Evolutionary conservation across 257 asterid genomes (phyloP), one percentile per base, ranked within the genome.

Genomic region (Fraxinus quadrangulata): DNA sequence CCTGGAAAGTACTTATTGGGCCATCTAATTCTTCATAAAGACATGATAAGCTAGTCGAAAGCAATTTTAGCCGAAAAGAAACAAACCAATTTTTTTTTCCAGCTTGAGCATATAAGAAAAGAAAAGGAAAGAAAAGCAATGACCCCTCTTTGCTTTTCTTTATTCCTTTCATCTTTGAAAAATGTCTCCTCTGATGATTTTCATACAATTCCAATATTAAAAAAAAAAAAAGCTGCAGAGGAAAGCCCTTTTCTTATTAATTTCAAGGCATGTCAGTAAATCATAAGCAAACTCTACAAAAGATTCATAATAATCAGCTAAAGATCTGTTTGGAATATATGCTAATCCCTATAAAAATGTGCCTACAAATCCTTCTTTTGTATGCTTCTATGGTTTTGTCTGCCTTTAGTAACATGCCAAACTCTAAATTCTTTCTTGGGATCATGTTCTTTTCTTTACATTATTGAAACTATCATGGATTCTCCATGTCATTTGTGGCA

Each of bases 331-430:
- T 78, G 86, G 87, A 84, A 87, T 92, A 83, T 83, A 82, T 90
- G 84, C 77, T 72, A 92, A 92, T 90, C 94, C 96, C 90, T 83
- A 85, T 84, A 87, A 86, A 80, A 77, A 79, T 78, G 70, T 81
- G 81, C 85, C 82, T 83, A 81, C 36, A 83, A 83, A 84, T 83
- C 65, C 69, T 11, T 68, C 79, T 78, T 34, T 80, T 82, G 78
- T 80, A 79, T 81, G 83, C 79, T 59, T 79, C 87, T 79, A 26
- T 68, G 75, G 69, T 81, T 85, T 86, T 86, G 91, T 87, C 89
- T 86, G 75, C 85, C 96, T 89, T 88, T 90, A 87, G 92, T 86
- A 89, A 86, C 94, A 89, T 90, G 94, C 91, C 97, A 89, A 92
- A 86, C 85, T 76, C 78, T 80, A 47, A 70, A 85, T 87, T 84